Conservation (phyloP, 441 rosid genomes). For the Bruguiera hainesii region DNA sequence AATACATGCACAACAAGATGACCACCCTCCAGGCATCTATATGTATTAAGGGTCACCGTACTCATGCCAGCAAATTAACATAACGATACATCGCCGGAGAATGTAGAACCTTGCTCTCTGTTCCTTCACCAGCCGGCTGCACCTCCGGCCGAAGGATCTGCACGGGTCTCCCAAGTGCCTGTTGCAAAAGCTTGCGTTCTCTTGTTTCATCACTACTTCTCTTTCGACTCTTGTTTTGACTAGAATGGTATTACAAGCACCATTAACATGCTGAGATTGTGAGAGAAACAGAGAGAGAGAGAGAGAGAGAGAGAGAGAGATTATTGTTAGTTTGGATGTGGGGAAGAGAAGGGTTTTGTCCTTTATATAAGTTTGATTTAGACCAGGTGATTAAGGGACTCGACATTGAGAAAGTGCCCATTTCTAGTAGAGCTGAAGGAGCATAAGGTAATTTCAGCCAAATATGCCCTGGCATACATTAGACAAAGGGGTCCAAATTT, state of each 20-base stretch:
- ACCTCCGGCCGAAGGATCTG: slow-evolving; percentile 38
- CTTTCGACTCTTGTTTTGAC: background rate
- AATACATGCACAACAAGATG: background rate
- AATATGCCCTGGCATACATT: slow-evolving; percentile 30
- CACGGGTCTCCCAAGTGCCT: slow-evolving; percentile 40
- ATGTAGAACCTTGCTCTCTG: slow-evolving; percentile 49
- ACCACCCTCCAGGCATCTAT: background rate
- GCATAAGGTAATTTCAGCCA: slow-evolving; percentile 18
- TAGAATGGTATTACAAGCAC: background rate
- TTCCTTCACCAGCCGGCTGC: slow-evolving; percentile 43
- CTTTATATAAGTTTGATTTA: slow-evolving; percentile 32
- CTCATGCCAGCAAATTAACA: slow-evolving; percentile 52
- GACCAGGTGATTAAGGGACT: background rate
- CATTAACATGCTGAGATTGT: background rate
- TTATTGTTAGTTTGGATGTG: slow-evolving; percentile 15
- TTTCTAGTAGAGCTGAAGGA: background rate
- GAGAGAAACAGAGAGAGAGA: background rate
- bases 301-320: slow-evolving; percentile 4
- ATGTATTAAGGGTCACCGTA: slow-evolving; percentile 18
- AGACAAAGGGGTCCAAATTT: background rate
- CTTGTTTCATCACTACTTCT: slow-evolving; percentile 21
- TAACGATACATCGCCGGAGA: slow-evolving; percentile 44
- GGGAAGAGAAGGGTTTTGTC: slow-evolving; percentile 15
- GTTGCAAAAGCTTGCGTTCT: slow-evolving; percentile 27
- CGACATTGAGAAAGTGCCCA: background rate